Base-by-base conservation (phyloP, 1,284 basidiomycete genomes). In the Trichosporon asahii region DNA sequence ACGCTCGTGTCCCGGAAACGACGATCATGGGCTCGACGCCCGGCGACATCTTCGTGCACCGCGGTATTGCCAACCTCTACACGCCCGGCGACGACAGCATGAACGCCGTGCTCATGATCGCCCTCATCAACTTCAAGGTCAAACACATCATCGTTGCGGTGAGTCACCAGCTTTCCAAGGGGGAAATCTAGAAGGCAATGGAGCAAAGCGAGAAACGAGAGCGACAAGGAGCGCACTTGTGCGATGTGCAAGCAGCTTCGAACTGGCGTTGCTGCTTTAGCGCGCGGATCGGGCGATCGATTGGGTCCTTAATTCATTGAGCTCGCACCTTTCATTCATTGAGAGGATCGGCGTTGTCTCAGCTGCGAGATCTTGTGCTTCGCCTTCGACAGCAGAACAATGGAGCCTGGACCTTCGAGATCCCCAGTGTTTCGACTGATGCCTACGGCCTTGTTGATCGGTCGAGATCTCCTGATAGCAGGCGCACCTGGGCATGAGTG, bases 61-160 rank as follows among this genome's bases (percentile, higher is more conserved):
- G 80, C 9, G 81, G 81, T 29, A 79, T 83, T 37, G 82, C 79
- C 21, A 82, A 83, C 76, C 74, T 78, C 2, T 83, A 82, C 68
- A 76, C 77, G 9, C 80, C 80, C 11, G 65, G 74, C 12, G 82
- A 83, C 73, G 82, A 81, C 71, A 77, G 75, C 23, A 71, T 80
- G 66, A 83, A 83, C 67, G 77, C 79, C 14, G 80, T 79, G 44
- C 75, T 82, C 73, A 76, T 78, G 75, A 81, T 83, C 23, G 82
- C 80, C 6, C 72, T 83, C 35, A 75, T 78, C 65, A 82, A 82
- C 70, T 81, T 82, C 76, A 80, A 80, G 68, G 80, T 83, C 69
- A 78, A 79, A 72, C 82, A 83, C 72, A 81, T 83, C 40, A 79
- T 83, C 25, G 76, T 82, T 29, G 77, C 78, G 29, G 81, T 81